Base-by-base conservation (phyloP, 495 filamentous ascomycete species). In the Lasiosphaeria miniovina region DNA sequence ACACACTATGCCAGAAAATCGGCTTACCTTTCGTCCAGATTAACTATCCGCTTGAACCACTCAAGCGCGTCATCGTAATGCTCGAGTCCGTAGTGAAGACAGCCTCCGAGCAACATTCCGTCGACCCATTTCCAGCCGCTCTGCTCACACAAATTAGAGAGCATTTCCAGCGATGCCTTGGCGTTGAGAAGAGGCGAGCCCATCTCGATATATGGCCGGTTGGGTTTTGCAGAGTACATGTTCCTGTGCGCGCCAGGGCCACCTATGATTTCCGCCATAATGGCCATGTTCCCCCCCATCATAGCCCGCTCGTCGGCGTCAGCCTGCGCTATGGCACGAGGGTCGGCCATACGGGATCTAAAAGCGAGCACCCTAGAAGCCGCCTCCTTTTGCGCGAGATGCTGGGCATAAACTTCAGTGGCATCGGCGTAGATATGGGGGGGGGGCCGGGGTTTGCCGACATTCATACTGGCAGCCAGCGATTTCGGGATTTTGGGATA, bases 71-170 rank as follows among this genome's bases (percentile, higher is more conserved):
- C 87, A 57, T 90, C 84, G 69, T 95, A 93, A 67, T 92, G 88
- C 55, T 91, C 90, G 10, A 98, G 76, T 9, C 91, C 95, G 78
- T 97, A 98, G 43, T 95, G 89, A 53, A 98, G 78, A 69, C 94
- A 98, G 5, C 94, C 94, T 38, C 88, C 93, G 14, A 98, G 82
- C 31, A 97, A 77, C 82, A 98, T 96, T 14, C 95, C 94, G 71
- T 98, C 93, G 57, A 93, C 85, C 94, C 94, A 98, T 64, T 87
- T 84, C 91, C 93, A 96, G 14, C 82, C 83, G 68, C 91, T 93
- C 66, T 96, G 89, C 64, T 86, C 86, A 71, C 93, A 96, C 33
- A 96, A 75, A 63, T 85, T 85, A 35, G 86, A 88, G 10, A 98
- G 76, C 71, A 92, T 87, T 36, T 94, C 88, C 43, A 97, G 73